These are phyloP conservation scores for Picea sitchensis DNA, from an alignment of 75 land plant genomes.

Conservation along the genomic window DNA sequence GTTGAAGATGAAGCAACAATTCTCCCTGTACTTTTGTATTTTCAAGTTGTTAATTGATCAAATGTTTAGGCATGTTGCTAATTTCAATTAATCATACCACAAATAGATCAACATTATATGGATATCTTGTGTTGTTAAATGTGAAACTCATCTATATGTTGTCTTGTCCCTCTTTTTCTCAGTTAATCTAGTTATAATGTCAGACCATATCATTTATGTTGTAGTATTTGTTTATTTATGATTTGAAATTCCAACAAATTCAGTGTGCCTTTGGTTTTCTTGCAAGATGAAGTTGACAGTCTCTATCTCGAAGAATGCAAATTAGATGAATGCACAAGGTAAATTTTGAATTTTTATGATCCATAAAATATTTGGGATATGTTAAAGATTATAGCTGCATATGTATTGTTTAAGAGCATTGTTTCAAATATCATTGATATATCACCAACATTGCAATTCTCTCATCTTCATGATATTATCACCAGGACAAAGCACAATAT, in stretches of 20 bases:
- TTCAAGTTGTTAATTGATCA: neutral
- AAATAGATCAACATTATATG: too few relatives aligned
- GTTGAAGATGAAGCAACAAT: constrained; percentile 33
- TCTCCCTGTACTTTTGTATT: constrained; percentile 36
- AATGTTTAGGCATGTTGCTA: neutral
- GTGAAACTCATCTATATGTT: neutral
- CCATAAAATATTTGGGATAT: neutral
- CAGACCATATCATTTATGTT: neutral
- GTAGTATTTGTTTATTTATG: neutral
- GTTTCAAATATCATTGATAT: neutral
- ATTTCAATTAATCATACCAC: neutral
- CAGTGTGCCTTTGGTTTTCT: neutral
- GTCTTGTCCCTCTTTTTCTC: neutral
- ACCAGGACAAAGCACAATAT: neutral
- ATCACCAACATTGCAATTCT: neutral
- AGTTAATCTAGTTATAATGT: neutral
- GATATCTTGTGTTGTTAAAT: neutral
- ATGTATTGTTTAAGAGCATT: neutral
- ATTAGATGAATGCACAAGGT: constrained; percentile 68
- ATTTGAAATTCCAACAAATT: neutral
- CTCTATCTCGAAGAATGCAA: constrained; percentile 50
- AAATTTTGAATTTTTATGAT: neutral
- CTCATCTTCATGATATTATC: neutral
- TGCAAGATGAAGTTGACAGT: constrained; percentile 60
- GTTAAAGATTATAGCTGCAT: neutral